These are phyloP conservation scores for Eucalyptus pumila DNA, from an alignment of 345 rosid species.

Conservation along the genomic window DNA sequence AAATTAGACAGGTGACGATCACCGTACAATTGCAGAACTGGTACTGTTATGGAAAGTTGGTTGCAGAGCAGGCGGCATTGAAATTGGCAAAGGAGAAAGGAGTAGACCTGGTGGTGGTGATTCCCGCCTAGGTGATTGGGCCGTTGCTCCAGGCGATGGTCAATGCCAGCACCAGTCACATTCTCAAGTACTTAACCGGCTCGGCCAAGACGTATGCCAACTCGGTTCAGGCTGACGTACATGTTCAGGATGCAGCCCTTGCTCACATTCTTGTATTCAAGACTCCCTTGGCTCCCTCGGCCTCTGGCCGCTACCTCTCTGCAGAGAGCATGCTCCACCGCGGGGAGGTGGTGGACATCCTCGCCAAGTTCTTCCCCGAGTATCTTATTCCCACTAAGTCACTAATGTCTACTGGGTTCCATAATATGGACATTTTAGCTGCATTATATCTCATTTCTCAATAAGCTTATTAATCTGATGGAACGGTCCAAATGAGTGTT, in stretches of 20 bases:
- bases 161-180: constrained; percentile 66
- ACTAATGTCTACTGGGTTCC: not conserved
- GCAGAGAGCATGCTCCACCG: constrained; percentile 84
- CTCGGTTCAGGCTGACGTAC: constrained; percentile 68
- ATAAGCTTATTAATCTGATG: not conserved
- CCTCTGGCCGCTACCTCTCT: constrained; percentile 77
- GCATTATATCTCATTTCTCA: not conserved
- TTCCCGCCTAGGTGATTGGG: constrained; percentile 75
- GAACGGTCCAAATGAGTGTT: not conserved
- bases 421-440: not conserved
- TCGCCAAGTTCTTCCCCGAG: constrained; percentile 73
- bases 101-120: constrained; percentile 67
- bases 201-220: constrained; percentile 84
- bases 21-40: constrained; percentile 41
- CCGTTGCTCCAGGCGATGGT: constrained; percentile 67
- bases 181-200: constrained; percentile 77
- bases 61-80: constrained; percentile 86
- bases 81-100: constrained; percentile 58
- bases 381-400: constrained; percentile 80
- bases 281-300: constrained; percentile 55
- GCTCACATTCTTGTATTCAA: constrained; percentile 71
- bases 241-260: constrained; percentile 68
- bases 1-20: not conserved
- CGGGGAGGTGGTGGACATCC: constrained; percentile 76
- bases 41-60: constrained; percentile 86